phyloP scores from a whole-genome alignment of 1,139 yeast species.

The Dujonia santamariae region DNA sequence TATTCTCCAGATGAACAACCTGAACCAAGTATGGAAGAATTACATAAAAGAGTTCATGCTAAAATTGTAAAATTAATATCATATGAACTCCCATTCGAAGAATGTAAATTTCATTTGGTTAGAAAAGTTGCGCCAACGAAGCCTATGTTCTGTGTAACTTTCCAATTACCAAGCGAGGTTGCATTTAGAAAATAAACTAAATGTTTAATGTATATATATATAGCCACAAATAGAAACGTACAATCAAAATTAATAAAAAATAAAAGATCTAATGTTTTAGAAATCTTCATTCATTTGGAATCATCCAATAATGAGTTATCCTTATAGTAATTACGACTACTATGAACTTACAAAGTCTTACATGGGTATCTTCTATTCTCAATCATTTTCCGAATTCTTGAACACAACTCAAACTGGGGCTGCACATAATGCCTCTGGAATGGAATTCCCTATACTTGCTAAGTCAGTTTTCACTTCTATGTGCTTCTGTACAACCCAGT shows the following conservation, averaged over 20 bases:
- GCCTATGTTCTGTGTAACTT: conserved; percentile 90
- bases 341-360: conserved; percentile 22
- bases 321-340: conserved; percentile 19
- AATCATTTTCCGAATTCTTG: conserved; percentile 36
- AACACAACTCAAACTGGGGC: conserved; percentile 58
- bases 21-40: conserved; percentile 63
- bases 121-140: conserved; percentile 95
- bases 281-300: too few species aligned
- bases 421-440: conserved; percentile 44
- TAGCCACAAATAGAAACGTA: too few species aligned
- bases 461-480: conserved; percentile 52
- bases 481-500: conserved; percentile 49
- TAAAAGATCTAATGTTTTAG: too few species aligned
- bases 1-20: conserved; percentile 63
- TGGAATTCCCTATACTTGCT: conserved; percentile 36
- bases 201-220: too few species aligned
- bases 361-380: conserved; percentile 26
- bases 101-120: conserved; percentile 71
- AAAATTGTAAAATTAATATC: conserved; percentile 57
- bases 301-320: too few species aligned
- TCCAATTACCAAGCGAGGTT: conserved; percentile 72
- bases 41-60: conserved; percentile 59
- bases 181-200: conserved; percentile 46
- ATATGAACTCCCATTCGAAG: conserved; percentile 42
- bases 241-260: too few species aligned